Percentiles rank a stretch among this genome's conserved stretches.
Evolutionary conservation across 225 moss, liverwort and hornwort genomes (phyloP).

Genomic region (Physcomitrellopsis africana): DNA sequence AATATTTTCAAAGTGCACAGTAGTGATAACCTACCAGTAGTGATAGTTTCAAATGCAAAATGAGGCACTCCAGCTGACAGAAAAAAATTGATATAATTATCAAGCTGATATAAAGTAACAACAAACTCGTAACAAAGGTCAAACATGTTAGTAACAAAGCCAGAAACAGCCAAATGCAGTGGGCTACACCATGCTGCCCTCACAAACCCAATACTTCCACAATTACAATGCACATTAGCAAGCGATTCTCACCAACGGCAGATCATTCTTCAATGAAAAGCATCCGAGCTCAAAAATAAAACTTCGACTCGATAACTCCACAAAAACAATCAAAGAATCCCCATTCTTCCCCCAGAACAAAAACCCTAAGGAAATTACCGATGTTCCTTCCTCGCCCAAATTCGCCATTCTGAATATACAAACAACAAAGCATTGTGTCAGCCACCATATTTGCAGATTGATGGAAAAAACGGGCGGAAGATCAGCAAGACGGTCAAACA

Average conservation of each 20-base stretch:
- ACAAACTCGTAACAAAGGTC: too few relatives aligned
- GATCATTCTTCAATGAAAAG: neutral
- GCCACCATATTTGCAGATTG: slow-evolving; percentile 57
- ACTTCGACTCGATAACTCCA: neutral
- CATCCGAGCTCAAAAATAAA: neutral
- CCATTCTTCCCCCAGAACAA: too few relatives aligned
- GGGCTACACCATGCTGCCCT: neutral
- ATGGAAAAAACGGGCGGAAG: slow-evolving; percentile 69
- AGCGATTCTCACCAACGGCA: neutral
- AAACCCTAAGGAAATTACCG: slow-evolving; percentile 15
- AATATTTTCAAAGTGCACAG: neutral
- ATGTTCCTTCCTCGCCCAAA: neutral
- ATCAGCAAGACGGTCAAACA: slow-evolving; percentile 74
- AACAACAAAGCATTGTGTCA: neutral
- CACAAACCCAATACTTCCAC: neutral
- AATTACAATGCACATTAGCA: slow-evolving; percentile 5
- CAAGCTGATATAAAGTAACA: too few relatives aligned
- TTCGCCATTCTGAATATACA: neutral
- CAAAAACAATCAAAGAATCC: neutral
- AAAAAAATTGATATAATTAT: neutral
- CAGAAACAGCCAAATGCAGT: neutral
- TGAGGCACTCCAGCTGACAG: neutral
- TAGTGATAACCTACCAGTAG: neutral
- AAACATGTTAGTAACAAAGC: neutral
- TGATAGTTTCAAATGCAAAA: neutral